A percentile compares a stretch with the other conserved stretches of the same genome.
Evolutionary conservation across 108 stramenopile species (phyloP).

Genomic region (Cyclotella sp.): DNA sequence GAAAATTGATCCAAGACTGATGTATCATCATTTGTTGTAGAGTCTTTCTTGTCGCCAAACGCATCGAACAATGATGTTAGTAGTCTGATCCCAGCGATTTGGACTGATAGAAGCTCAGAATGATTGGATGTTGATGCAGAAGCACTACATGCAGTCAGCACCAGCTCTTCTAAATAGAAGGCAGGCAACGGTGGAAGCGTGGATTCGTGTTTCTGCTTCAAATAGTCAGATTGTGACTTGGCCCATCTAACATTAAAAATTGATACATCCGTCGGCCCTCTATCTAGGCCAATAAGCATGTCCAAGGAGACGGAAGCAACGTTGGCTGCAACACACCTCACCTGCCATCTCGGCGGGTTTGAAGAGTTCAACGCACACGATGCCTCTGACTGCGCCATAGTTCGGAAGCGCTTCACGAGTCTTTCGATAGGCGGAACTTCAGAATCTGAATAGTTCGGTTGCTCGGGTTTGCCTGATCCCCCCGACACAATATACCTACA

Average conservation of each 20-base stretch:
- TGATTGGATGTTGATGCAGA: constrained; percentile 78
- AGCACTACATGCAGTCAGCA: constrained; percentile 65
- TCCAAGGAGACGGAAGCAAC: constrained; percentile 50
- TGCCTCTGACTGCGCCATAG: constrained; percentile 43
- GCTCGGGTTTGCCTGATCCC: constrained; percentile 7
- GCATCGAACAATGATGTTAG: constrained; percentile 54
- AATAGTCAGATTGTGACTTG: constrained; percentile 32
- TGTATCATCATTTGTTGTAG: constrained; percentile 57
- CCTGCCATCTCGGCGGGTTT: constrained; percentile 69
- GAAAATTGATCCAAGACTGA: constrained; percentile 72
- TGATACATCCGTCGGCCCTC: constrained; percentile 35
- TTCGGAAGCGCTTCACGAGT: constrained; percentile 43
- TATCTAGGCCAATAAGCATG: constrained; percentile 32
- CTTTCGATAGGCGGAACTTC: constrained; percentile 33
- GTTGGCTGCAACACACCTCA: constrained; percentile 58
- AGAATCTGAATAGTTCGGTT: constrained; percentile 16
- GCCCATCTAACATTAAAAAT: constrained; percentile 63
- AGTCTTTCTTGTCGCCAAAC: constrained; percentile 72
- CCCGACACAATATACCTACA: constrained; percentile 59
- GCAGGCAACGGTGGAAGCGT: constrained; percentile 47
- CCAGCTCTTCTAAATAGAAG: constrained; percentile 65
- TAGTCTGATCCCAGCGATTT: constrained; percentile 64
- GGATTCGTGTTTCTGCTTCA: constrained; percentile 8
- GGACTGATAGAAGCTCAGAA: constrained; percentile 70
- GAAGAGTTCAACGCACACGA: constrained; percentile 42